phyloP scores from a whole-genome alignment of 352 stramenopile species.

The Thalassiosira hispida region DNA sequence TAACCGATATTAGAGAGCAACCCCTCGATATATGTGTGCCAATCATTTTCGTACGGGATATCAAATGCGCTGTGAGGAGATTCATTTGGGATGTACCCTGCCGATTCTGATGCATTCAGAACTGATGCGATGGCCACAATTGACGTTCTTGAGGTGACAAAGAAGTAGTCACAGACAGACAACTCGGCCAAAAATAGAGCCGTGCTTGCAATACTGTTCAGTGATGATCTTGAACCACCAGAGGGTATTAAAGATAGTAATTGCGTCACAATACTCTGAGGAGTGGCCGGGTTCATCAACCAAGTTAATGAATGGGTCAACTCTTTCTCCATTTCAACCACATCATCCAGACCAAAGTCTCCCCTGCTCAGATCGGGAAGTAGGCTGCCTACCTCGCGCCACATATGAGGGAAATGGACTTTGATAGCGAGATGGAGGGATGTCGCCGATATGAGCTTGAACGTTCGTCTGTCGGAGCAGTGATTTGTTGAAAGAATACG shows the following conservation, averaged over 20 bases:
- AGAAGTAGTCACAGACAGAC: conserved; percentile 71
- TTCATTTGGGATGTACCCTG: conserved; percentile 12
- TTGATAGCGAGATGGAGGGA: conserved; percentile 54
- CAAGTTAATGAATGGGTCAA: conserved; percentile 71
- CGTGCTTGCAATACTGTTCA: conserved; percentile 33
- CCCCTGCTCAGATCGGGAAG: conserved; percentile 68
- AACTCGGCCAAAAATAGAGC: conserved; percentile 75
- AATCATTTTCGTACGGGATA: conserved; percentile 24
- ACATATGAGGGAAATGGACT: conserved; percentile 41
- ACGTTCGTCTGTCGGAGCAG: conserved; percentile 35
- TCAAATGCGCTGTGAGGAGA: background rate
- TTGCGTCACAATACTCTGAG: conserved; percentile 65
- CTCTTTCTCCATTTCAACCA: conserved; percentile 72
- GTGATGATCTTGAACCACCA: conserved; percentile 13
- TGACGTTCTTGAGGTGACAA: conserved; percentile 55
- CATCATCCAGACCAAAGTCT: conserved; percentile 65
- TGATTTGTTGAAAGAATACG: conserved; percentile 36
- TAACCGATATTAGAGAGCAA: conserved; percentile 37
- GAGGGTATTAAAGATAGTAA: conserved; percentile 51
- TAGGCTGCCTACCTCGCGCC: conserved; percentile 31
- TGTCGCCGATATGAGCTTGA: conserved; percentile 48
- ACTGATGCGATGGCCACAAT: conserved; percentile 65
- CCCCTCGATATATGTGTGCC: conserved; percentile 25
- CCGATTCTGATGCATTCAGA: conserved; percentile 73
- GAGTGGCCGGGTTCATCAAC: conserved; percentile 68